Base-by-base conservation (phyloP, 106 monocot species). In the Cymbidium sinense region DNA sequence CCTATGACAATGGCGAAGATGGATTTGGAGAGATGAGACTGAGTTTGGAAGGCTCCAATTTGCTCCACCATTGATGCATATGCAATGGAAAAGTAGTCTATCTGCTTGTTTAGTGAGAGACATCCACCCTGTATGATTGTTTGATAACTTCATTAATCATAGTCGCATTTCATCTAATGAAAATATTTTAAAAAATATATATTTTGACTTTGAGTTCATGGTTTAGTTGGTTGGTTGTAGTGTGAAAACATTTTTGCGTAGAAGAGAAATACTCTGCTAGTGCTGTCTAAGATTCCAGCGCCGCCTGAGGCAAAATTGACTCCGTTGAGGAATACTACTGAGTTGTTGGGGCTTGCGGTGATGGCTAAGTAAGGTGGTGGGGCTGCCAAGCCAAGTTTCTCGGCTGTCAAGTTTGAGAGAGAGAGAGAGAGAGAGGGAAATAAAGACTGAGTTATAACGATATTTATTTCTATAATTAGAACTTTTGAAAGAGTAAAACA, bases 271-370 rank as follows among this genome's bases (percentile, higher is more conserved):
- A 93, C 95, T 58, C 41, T 41, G 76, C 89, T 88, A 12, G 96
- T 96, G 12, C 70, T 73, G 70, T 91, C 83, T 13, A 90, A 50
- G 50, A 98, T 35, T 64, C 96, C 96, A 5, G 90, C 89, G 15
- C 96, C 96, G 11, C 88, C 96, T 0, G 96, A 98, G 4, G 94
- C 96, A 76, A 98, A 94, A 81, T 74, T 98, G 51, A 98, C 84
- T 20, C 96, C 96, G 13, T 69, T 33, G 51, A 92, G 73, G 79
- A 86, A 98, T 20, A 34, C 75, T 25, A 83, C 43, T 7, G 81
- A 41, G 20, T 62, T 84, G 75, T 81, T 87, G 20, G 81, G 73
- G 34, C 41, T 74, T 5, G 82, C 78, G n/a, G 82, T 62, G 23
- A 94, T 25, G 13, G 90, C 77, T 23, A 94, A 91, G 75, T 94